Evolutionary conservation across 306 rosid species (phyloP), one percentile per base, ranked within the genome.

Genomic region (Citrullus amarus): DNA sequence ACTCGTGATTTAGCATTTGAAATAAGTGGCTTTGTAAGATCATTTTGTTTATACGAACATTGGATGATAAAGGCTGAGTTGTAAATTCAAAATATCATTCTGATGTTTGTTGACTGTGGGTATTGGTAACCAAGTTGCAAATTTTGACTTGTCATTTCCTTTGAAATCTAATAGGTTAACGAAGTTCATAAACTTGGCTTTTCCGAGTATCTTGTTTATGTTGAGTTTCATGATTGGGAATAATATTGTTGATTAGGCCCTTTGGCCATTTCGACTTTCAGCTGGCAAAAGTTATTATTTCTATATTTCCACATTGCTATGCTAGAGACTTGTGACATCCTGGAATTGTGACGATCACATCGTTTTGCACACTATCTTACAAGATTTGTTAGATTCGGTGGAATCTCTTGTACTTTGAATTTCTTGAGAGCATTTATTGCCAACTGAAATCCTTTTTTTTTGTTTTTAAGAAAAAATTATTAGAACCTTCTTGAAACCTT

Each of bases 381-480:
- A 13, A 71, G 77, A 15, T 50, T 28, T 46, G 66, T 69, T 78
- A 76, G 43, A 71, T 67, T 80, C 79, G 78, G 57, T 77, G 70
- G 44, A 59, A 20, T 30, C 13, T 9, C 34, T 56, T 55, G 36
- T 55, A 57, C 51, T 38, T 75, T 56, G 73, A 59, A 18, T 7
- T 10, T 78, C 57, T 77, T 25, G 57, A 43, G 16, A 79, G 79
- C 80, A 55, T 60, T 51, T 17, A 48, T 70, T 83, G 41, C 15
- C 55, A 20, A 53, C 14, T 70, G 57, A 70, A 70, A 12, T 54
- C 36, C 28, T 9, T 9, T 59, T 65, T 73, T 83, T 63, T 63
- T 15, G 4, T 34, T 63, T 63, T 71, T 25, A 25, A 25, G 28
- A 25, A 25, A 25, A 25, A 25, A 25, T 50, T 0, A 71, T 71